phyloP scores from a whole-genome alignment of 331 rosid genomes.

The Quercus tomentella region DNA sequence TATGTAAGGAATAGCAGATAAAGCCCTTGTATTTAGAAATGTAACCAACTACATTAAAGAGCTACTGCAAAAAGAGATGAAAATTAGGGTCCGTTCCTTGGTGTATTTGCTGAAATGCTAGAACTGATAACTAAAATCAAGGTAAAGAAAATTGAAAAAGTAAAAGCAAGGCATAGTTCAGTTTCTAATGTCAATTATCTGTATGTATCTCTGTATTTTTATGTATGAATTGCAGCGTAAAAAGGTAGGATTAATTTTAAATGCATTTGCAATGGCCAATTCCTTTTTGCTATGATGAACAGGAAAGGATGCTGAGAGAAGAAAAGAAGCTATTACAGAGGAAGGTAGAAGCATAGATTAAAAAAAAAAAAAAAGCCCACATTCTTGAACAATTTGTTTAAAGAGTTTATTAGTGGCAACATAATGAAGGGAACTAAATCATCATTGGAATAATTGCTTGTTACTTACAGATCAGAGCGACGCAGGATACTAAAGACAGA shows the following conservation, averaged over 20 bases:
- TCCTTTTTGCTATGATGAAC: neutral
- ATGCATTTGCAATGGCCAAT: neutral
- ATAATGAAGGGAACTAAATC: neutral
- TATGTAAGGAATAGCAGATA: neutral
- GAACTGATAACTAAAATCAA: neutral
- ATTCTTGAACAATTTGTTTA: neutral
- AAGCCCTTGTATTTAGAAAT: neutral
- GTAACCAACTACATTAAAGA: neutral
- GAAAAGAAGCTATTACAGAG: conserved; percentile 3
- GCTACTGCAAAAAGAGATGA: neutral
- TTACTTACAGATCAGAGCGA: conserved; percentile 9
- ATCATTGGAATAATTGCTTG: neutral
- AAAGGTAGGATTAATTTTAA: neutral
- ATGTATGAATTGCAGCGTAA: neutral
- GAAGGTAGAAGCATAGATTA: neutral
- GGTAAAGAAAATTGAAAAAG: neutral
- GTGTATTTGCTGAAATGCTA: neutral
- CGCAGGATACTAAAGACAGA: neutral
- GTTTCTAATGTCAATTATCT: neutral
- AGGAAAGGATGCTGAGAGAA: conserved; percentile 11
- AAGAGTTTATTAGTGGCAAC: neutral
- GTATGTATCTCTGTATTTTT: neutral
- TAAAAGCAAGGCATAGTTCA: neutral
- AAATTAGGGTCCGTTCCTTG: neutral
- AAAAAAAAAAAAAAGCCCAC: neutral